These are phyloP conservation scores for Penicillium italicum DNA, from an alignment of 2,329 filamentous ascomycete species.

Conservation along the genomic window DNA sequence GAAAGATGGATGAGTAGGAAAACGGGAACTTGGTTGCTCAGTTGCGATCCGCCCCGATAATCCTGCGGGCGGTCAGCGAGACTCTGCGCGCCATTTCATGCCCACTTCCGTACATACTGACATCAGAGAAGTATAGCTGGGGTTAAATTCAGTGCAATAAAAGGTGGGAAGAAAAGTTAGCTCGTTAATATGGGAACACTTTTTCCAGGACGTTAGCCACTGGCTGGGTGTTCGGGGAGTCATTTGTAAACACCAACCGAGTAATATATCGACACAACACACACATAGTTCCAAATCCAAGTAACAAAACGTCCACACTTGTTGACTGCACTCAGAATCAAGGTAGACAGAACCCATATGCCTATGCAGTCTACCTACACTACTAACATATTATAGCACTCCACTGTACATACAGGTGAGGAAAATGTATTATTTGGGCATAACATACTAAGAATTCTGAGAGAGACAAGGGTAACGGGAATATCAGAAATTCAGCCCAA, in stretches of 20 bases:
- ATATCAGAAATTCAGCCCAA: constrained; percentile 29
- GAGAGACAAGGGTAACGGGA: constrained; percentile 20
- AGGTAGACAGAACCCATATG: not conserved
- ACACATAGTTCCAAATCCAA: not conserved
- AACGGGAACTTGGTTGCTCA: constrained; percentile 34
- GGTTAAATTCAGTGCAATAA: not conserved
- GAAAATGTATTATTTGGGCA: constrained; percentile 35
- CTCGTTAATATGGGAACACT: not conserved
- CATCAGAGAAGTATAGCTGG: constrained; percentile 1
- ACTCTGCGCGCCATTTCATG: constrained; percentile 10
- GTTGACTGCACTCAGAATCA: not conserved
- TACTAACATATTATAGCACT: not conserved
- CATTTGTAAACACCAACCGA: not conserved
- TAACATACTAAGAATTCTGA: constrained; percentile 32
- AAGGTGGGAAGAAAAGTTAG: not conserved
- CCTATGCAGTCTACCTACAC: not conserved
- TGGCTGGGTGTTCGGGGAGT: not conserved
- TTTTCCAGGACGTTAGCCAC: not conserved
- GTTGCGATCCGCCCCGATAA: constrained; percentile 40
- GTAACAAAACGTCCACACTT: not conserved
- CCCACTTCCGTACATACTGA: not conserved
- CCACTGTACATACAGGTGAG: constrained; percentile 13
- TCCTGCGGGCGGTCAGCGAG: constrained; percentile 30
- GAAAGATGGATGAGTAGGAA: constrained; percentile 28
- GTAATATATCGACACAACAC: not conserved